Evolutionary conservation across 768 basidiomycete species (phyloP).

Genomic region (Gautieria morchelliformis): DNA sequence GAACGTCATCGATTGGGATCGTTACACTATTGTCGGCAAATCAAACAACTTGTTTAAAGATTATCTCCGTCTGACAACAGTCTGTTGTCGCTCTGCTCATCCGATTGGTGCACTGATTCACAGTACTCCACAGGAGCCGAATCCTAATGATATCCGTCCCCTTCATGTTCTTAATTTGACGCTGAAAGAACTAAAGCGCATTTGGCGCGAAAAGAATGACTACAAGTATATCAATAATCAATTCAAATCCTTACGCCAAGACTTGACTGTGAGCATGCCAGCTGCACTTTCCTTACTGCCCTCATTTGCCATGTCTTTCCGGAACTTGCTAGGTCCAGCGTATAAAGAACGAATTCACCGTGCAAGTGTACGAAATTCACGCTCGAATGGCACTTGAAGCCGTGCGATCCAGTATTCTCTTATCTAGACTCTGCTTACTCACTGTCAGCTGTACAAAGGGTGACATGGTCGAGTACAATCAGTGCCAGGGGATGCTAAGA

Average conservation of each 20-base stretch:
- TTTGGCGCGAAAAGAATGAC: slow-evolving; percentile 70
- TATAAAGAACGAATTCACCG: slow-evolving; percentile 97
- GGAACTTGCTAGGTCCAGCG: slow-evolving; percentile 73
- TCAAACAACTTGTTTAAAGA: slow-evolving; percentile 88
- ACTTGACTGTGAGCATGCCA: slow-evolving; percentile 70
- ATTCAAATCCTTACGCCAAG: slow-evolving; percentile 95
- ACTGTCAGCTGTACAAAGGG: slow-evolving; percentile 37
- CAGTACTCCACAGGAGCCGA: slow-evolving; percentile 64
- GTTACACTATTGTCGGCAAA: slow-evolving; percentile 89
- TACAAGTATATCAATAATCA: slow-evolving; percentile 96
- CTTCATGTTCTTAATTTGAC: slow-evolving; percentile 78
- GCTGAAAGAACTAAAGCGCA: slow-evolving; percentile 73
- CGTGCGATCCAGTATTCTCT: slow-evolving; percentile 33
- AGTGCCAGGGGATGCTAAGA: slow-evolving; percentile 88
- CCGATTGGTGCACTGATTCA: not conserved
- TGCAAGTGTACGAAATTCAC: slow-evolving; percentile 96
- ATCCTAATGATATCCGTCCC: slow-evolving; percentile 89
- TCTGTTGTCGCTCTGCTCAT: slow-evolving; percentile 24
- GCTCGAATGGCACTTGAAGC: slow-evolving; percentile 93
- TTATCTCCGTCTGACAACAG: slow-evolving; percentile 88
- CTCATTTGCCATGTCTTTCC: not conserved
- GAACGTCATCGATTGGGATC: slow-evolving; percentile 98
- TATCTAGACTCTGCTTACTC: slow-evolving; percentile 1
- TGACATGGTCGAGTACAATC: slow-evolving; percentile 98
- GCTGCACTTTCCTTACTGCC: not conserved